Percentiles rank a stretch among this genome's conserved stretches.
These are phyloP conservation scores for Stereum hirsutum DNA, from an alignment of 1,284 basidiomycete species.

Conservation along the genomic window DNA sequence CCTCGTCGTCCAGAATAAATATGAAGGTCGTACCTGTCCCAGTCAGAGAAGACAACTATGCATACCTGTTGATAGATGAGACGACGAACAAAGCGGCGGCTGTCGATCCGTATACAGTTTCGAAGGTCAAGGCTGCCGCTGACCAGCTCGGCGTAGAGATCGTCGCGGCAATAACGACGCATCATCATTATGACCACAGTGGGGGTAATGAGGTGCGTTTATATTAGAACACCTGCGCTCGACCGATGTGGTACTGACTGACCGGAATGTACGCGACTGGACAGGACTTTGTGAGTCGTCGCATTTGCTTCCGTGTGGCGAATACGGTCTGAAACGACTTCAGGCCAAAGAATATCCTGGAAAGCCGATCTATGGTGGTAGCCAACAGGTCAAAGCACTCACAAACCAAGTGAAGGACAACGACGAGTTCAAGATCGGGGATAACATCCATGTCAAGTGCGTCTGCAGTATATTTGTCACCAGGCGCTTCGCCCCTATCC, in stretches of 20 bases:
- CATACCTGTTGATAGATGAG: conserved; percentile 80
- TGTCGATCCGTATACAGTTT: conserved; percentile 78
- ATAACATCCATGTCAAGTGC: conserved; percentile 65
- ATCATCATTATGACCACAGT: conserved; percentile 87
- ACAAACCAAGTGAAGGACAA: conserved; percentile 73
- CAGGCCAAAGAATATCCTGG: conserved; percentile 57
- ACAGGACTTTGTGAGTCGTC: conserved; percentile 45
- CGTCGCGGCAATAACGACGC: conserved; percentile 76
- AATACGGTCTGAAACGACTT: neutral
- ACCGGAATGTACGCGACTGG: neutral
- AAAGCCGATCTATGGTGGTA: conserved; percentile 81
- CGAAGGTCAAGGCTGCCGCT: conserved; percentile 65
- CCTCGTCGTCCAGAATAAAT: neutral
- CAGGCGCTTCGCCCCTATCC: neutral
- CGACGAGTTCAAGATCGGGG: conserved; percentile 65
- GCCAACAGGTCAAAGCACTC: conserved; percentile 57
- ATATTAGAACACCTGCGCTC: neutral
- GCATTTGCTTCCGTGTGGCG: neutral
- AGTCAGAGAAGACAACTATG: conserved; percentile 81
- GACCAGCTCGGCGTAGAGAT: conserved; percentile 61
- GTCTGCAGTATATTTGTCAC: too few relatives aligned
- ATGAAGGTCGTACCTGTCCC: conserved; percentile 76
- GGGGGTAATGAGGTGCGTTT: conserved; percentile 70
- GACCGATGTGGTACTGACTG: neutral
- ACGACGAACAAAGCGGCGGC: conserved; percentile 62